phyloP scores from a whole-genome alignment of 805 yeast species.

The Dipodascus albidus region DNA sequence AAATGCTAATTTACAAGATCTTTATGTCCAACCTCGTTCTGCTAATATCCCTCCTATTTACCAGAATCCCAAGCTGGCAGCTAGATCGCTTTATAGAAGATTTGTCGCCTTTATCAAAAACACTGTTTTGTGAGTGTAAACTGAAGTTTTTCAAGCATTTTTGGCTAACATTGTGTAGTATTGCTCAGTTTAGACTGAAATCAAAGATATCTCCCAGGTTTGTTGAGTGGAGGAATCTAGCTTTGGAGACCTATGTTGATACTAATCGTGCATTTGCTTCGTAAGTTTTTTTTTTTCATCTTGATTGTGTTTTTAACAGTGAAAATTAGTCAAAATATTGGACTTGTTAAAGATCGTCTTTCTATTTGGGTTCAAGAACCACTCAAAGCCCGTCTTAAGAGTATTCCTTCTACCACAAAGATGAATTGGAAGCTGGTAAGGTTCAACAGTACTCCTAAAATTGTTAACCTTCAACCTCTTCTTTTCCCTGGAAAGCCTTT shows the following conservation, averaged over 20 bases:
- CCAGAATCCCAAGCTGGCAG: constrained; percentile 31
- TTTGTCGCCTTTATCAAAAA: constrained; percentile 54
- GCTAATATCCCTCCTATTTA: constrained; percentile 34
- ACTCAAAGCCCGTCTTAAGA: constrained; percentile 36
- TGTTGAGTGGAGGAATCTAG: constrained; percentile 73
- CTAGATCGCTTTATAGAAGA: constrained; percentile 44
- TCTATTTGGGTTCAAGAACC: constrained; percentile 58
- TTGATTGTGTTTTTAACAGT: background rate
- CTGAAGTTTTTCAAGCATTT: background rate
- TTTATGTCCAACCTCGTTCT: constrained; percentile 42
- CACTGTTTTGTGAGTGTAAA: constrained; percentile 30
- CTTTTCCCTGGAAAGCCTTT: constrained; percentile 46
- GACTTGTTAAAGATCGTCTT: constrained; percentile 32
- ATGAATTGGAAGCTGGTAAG: constrained; percentile 70
- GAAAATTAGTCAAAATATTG: constrained; percentile 28
- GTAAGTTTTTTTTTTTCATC: background rate
- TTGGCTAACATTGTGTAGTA: constrained; percentile 1
- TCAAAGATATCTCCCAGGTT: constrained; percentile 58
- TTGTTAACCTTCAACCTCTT: constrained; percentile 57
- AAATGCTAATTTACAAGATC: constrained; percentile 15
- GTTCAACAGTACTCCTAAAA: constrained; percentile 60
- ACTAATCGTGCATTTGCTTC: constrained; percentile 76
- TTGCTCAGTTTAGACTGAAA: constrained; percentile 58
- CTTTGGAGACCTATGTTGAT: constrained; percentile 63
- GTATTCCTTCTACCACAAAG: constrained; percentile 45